Base-by-base conservation (phyloP, 768 basidiomycete genomes). In the Mycena crocata region DNA sequence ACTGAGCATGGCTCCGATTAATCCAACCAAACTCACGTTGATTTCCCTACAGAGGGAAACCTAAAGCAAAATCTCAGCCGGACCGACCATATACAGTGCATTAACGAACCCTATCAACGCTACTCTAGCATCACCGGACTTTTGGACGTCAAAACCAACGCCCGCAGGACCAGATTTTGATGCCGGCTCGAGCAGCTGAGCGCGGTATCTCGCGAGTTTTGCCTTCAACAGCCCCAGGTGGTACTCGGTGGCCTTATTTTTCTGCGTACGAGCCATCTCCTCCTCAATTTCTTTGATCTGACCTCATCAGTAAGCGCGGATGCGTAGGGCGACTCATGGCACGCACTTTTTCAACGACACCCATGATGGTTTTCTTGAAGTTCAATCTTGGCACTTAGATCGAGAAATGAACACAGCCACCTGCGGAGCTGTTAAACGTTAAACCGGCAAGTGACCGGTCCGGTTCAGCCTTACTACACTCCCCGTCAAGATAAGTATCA, bases 241-340 rank as follows among this genome's bases (percentile, higher is more conserved):
- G 74, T 96, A 96, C 76, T 96, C 95, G 54, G 95, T 97, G 54
- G 95, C 95, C 87, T 94, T 97, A 80, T 98, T 98, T 84, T 98
- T 98, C 82, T 97, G 95, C 54, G 95, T 98, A 80, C 95, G 87
- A 69, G 94, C 91, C 96, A 99, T 98, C 88, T 98, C 96, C 89
- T 95, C 94, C 87, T 98, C 94, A 68, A 97, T 97, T 78, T 93
- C 95, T 78, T 95, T 96, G 72, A 98, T 97, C 95, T 96, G 60
- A 17, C 24, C 35, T 39, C 45, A 31, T 51, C 37, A 56, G 3
- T 23, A n/a, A n/a, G n/a, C 40, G n/a, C 15, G 71, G 60, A 10
- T 58, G 61, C 34, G 56, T 46, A 59, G 23, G 57, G 51, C 40
- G 26, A 5, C 39, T 14, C 9, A 17, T 5, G 51, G 9, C 19